phyloP scores from a whole-genome alignment of 306 rosid genomes.

The Cotoneaster glaucophyllus region DNA sequence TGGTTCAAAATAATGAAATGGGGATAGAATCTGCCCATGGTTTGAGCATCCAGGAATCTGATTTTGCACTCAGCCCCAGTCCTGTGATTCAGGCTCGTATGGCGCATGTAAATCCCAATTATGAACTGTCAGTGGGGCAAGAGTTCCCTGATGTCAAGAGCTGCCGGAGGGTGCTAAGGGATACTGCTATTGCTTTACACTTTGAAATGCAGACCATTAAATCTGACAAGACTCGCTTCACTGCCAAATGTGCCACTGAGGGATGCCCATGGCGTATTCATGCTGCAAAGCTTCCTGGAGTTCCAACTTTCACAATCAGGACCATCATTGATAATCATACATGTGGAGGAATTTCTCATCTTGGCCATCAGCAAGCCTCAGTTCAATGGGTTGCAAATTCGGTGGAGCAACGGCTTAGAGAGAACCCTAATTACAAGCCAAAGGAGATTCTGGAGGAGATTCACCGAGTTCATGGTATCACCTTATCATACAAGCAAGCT shows the following conservation, averaged over 20 bases:
- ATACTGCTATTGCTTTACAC: conserved; percentile 78
- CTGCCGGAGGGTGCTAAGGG: conserved; percentile 81
- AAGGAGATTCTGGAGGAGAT: conserved; percentile 91
- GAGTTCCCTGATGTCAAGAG: conserved; percentile 90
- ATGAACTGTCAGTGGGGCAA: conserved; percentile 65
- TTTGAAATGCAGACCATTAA: conserved; percentile 86
- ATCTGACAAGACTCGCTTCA: conserved; percentile 85
- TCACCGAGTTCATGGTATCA: conserved; percentile 79
- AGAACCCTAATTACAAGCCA: conserved; percentile 81
- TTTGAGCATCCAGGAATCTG: conserved; percentile 37
- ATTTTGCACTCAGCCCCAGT: conserved; percentile 28
- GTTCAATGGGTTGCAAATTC: conserved; percentile 92
- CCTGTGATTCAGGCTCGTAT: conserved; percentile 66
- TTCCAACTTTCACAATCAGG: conserved; percentile 82
- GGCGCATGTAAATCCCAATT: conserved; percentile 38
- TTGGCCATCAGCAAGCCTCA: conserved; percentile 90
- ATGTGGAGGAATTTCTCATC: conserved; percentile 81
- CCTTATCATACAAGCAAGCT: conserved; percentile 83
- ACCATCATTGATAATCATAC: conserved; percentile 66
- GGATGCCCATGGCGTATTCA: conserved; percentile 97
- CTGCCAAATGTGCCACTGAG: conserved; percentile 81
- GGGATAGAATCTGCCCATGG: conserved; percentile 46
- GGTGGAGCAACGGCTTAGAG: conserved; percentile 71
- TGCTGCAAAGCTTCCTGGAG: conserved; percentile 89
- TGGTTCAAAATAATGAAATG: conserved; percentile 53